These are phyloP conservation scores for Pseudoneurospora amorphoporcata DNA, from an alignment of 495 filamentous ascomycete genomes.

Conservation along the genomic window DNA sequence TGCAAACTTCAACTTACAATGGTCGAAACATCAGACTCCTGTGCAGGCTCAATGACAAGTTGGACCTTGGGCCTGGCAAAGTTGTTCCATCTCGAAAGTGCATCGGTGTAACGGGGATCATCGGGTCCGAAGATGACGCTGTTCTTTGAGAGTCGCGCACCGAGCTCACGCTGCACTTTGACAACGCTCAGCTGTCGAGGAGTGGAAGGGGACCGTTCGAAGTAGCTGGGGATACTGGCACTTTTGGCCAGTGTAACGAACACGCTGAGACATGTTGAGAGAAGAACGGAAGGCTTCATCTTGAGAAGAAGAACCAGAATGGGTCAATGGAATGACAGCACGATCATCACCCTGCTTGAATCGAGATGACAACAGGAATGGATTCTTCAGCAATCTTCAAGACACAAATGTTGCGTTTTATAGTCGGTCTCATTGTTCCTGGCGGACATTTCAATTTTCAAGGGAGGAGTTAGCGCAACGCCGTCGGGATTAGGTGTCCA, in stretches of 20 bases:
- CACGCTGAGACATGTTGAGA: background rate
- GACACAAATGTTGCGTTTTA: too few species aligned
- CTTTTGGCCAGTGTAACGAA: background rate
- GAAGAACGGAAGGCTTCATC: background rate
- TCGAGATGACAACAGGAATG: background rate
- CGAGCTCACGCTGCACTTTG: background rate
- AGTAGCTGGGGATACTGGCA: background rate
- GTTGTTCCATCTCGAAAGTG: background rate
- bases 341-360: too few species aligned
- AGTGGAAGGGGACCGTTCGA: background rate
- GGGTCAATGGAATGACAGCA: background rate
- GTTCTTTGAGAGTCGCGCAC: background rate
- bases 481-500: background rate
- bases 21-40: background rate
- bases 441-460: background rate
- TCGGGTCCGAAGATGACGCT: background rate
- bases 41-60: background rate
- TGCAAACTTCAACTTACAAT: background rate
- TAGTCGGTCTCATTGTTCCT: background rate
- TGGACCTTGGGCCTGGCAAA: background rate
- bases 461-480: background rate
- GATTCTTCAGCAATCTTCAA: background rate
- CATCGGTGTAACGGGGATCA: background rate
- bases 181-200: background rate
- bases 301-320: background rate